Percentiles rank a stretch among this genome's conserved stretches.
Conservation (phyloP, 495 filamentous ascomycete genomes). For the Extremus antarcticus region DNA sequence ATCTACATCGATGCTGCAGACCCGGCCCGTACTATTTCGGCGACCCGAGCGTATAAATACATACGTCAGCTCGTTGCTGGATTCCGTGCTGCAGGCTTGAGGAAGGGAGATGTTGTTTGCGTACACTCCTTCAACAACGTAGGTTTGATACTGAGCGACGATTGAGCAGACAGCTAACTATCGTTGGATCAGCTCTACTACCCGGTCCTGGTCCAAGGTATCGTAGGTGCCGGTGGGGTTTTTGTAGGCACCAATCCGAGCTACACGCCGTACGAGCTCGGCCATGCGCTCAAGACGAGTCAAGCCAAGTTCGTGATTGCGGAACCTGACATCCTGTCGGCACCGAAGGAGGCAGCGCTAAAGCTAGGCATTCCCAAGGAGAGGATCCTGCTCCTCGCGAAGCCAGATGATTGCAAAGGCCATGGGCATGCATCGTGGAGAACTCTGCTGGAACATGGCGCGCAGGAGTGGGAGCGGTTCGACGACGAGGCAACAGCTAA, state of each 20-base stretch:
- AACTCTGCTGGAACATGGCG: slow-evolving; percentile 19
- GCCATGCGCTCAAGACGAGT: slow-evolving; percentile 32
- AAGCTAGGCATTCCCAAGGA: slow-evolving; percentile 32
- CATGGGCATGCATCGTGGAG: slow-evolving; percentile 4
- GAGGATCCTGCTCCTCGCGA: slow-evolving; percentile 47
- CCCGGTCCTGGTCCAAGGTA: slow-evolving; percentile 25
- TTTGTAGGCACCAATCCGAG: slow-evolving; percentile 30
- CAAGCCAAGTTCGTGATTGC: slow-evolving; percentile 35
- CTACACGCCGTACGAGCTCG: slow-evolving; percentile 34
- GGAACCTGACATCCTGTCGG: slow-evolving; percentile 40
- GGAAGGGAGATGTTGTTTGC: slow-evolving; percentile 23
- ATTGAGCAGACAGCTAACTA: too few relatives aligned
- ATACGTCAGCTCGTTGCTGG: slow-evolving; percentile 26
- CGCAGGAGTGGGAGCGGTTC: slow-evolving; percentile 22
- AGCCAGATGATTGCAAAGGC: neutral
- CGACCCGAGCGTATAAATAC: slow-evolving; percentile 9
- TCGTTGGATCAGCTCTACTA: slow-evolving; percentile 18
- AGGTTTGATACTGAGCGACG: too few relatives aligned
- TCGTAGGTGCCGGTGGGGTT: slow-evolving; percentile 29
- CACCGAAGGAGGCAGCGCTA: slow-evolving; percentile 34
- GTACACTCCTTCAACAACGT: slow-evolving; percentile 33
- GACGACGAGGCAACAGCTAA: slow-evolving; percentile 9
- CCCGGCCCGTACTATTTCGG: slow-evolving; percentile 13
- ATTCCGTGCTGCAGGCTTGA: slow-evolving; percentile 19
- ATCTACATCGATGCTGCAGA: slow-evolving; percentile 22